Base-by-base conservation (phyloP, 2,329 filamentous ascomycete genomes). In the Dothistroma septosporum region DNA sequence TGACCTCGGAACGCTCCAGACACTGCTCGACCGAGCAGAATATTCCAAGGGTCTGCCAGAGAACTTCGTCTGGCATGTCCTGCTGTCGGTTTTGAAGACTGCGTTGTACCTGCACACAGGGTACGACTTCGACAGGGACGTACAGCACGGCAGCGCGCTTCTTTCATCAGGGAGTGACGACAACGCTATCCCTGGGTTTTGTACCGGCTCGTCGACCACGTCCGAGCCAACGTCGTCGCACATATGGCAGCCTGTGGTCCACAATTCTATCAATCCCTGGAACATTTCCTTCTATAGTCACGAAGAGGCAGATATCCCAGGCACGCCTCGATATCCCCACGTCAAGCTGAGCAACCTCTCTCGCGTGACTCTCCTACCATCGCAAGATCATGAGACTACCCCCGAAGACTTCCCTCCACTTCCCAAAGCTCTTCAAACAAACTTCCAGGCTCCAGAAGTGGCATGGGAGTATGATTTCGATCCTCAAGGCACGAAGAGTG, bases 251-350 rank as follows among this genome's bases (percentile, higher is more conserved):
- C 59, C 63, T 12, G 33, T 71, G 35, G 69, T 74, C 10, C 74
- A 77, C 61, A 77, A 77, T 60, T 72, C 75, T 55, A 72, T 77
- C 49, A 74, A 71, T 52, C 72, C 73, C 8, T 64, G 64, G 35
- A 76, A 74, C 55, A 70, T 77, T 46, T 74, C 53, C 52, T 52
- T 64, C 33, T 57, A 41, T 19, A 35, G 47, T 22, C 59, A 57
- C 5, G 52, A 50, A 21, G 41, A 47, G 5, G 21, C 19, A 14
- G 55, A 59, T 14, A 21, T 14, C n/a, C 24, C 24, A 31, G 50
- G 16, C 4, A 35, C 10, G n/a, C 24, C 24, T 12, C 24, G 16
- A n/a, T 53, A 19, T n/a, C 60, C 58, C 14, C 47, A 32, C 14
- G 37, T 64, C 14, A 64, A 64, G 53, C 53, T 64, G 2, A 58